phyloP scores from a whole-genome alignment of 371 early-diverging fungal genomes.

The Paraphysoderma sedebokerense region DNA sequence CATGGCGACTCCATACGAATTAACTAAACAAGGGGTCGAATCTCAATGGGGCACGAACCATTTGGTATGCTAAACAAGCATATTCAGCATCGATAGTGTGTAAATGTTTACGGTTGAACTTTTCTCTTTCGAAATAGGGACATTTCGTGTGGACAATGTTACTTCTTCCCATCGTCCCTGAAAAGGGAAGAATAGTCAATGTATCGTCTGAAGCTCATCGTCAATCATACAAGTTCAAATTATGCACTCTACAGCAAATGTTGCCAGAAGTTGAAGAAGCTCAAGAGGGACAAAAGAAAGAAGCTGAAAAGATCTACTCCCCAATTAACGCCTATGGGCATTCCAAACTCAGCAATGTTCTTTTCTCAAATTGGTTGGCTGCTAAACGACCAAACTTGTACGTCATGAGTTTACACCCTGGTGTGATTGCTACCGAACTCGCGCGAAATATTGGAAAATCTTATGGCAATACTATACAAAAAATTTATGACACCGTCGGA shows the following conservation, averaged over 20 bases:
- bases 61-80: too few species aligned
- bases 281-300: not conserved
- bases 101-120: too few species aligned
- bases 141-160: conserved; percentile 22
- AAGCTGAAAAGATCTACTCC: not conserved
- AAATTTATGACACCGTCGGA: too few species aligned
- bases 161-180: conserved; percentile 10
- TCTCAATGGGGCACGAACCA: conserved; percentile 36
- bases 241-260: not conserved
- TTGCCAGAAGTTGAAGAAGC: not conserved
- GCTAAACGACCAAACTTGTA: not conserved
- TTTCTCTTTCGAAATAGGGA: too few species aligned
- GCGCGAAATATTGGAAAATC: not conserved
- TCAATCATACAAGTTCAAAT: not conserved
- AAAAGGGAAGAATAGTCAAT: conserved; percentile 3
- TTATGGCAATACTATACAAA: not conserved
- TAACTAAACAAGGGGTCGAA: conserved; percentile 33
- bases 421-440: conserved; percentile 1
- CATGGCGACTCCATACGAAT: conserved; percentile 12
- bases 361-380: conserved; percentile 4
- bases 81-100: too few species aligned
- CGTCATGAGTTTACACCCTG: conserved; percentile 2
- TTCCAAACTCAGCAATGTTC: conserved; percentile 1
- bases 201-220: conserved; percentile 1
- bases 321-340: not conserved